phyloP scores from a whole-genome alignment of 2,329 filamentous ascomycete genomes.

The Claviceps maximensis region DNA sequence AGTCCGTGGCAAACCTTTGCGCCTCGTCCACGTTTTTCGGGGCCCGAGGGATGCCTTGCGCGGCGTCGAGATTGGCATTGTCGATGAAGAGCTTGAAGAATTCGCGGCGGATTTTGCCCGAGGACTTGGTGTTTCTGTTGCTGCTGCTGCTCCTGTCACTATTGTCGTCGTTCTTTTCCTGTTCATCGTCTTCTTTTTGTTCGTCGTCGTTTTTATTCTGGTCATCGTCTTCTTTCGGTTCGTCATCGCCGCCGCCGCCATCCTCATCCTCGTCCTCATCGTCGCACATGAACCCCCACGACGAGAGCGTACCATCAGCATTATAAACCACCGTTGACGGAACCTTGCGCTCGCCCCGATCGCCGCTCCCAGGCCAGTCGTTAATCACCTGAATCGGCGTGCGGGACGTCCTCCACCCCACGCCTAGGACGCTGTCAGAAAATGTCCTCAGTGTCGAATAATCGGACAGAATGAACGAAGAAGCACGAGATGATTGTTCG shows the following conservation, averaged over 20 bases:
- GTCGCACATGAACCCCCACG: constrained; percentile 40
- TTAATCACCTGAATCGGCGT: constrained; percentile 32
- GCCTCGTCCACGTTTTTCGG: constrained; percentile 19
- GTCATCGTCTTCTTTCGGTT: no score
- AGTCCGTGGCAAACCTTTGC: constrained; percentile 32
- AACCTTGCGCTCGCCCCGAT: constrained; percentile 41
- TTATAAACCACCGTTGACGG: constrained; percentile 38
- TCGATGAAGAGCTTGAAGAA: constrained; percentile 46
- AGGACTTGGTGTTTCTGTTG: no score
- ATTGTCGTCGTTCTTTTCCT: no score
- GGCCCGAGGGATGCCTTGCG: constrained; percentile 29
- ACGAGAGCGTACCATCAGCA: constrained; percentile 25
- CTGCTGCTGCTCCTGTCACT: no score
- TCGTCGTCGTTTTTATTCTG: no score
- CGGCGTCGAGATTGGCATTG: constrained; percentile 26
- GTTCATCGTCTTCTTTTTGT: no score
- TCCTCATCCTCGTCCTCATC: constrained; percentile 22
- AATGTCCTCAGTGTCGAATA: no score
- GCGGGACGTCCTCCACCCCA: constrained; percentile 24
- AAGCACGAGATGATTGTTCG: no score
- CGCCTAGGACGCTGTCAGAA: constrained; percentile 14
- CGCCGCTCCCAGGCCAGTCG: constrained; percentile 40
- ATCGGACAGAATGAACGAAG: no score
- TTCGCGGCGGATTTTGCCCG: constrained; percentile 25
- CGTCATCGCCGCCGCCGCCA: no score